phyloP scores from a whole-genome alignment of 352 stramenopile genomes.

The Pythium sp. region DNA sequence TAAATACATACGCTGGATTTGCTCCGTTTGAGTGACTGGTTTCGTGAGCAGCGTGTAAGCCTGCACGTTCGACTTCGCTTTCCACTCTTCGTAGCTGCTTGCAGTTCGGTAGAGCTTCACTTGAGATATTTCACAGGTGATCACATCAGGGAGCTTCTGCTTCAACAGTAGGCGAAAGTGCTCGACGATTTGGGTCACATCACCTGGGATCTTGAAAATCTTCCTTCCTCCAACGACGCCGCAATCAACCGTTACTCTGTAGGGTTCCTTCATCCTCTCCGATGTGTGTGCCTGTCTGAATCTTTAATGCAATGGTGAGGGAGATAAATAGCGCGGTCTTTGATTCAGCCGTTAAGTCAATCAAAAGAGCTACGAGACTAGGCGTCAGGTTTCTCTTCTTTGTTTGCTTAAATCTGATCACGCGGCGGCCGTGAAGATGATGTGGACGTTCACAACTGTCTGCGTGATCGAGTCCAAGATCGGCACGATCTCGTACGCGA shows the following conservation, averaged over 20 bases:
- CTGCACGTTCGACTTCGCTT: background rate
- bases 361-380: background rate
- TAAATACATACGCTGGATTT: background rate
- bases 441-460: slow-evolving; percentile 48
- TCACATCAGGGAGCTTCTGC: background rate
- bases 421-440: slow-evolving; percentile 31
- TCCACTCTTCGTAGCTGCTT: background rate
- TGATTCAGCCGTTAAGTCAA: slow-evolving; percentile 1
- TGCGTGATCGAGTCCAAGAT: slow-evolving; percentile 57
- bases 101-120: background rate
- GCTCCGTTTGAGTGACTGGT: background rate
- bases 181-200: background rate
- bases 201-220: background rate
- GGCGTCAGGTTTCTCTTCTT: background rate
- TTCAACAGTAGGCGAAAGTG: background rate
- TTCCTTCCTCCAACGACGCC: background rate
- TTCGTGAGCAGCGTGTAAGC: background rate
- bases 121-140: background rate
- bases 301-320: background rate
- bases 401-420: background rate
- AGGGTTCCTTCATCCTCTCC: background rate
- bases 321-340: background rate
- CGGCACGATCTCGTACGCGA: slow-evolving; percentile 54
- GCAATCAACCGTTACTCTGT: background rate
- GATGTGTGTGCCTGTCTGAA: background rate